These are phyloP conservation scores for Globisporangium splendens DNA, from an alignment of 352 stramenopile species.

Conservation along the genomic window DNA sequence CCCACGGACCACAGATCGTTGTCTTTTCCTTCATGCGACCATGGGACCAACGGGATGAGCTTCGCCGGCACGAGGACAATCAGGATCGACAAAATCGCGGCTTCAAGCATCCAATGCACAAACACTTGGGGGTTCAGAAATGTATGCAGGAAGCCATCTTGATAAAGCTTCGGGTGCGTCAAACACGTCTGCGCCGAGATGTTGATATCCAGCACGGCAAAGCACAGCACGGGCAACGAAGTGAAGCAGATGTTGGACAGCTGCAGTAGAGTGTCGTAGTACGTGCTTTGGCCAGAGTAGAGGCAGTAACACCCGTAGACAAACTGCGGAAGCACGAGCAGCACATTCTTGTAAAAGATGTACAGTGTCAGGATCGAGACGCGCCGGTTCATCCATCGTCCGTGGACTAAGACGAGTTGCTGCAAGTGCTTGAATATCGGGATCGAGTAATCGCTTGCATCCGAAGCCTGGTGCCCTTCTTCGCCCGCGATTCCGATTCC, in stretches of 20 bases:
- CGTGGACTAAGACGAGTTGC: conserved; percentile 84
- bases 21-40: conserved; percentile 45
- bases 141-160: conserved; percentile 40
- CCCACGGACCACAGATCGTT: conserved; percentile 69
- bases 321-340: conserved; percentile 78
- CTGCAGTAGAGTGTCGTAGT: conserved; percentile 75
- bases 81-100: conserved; percentile 38
- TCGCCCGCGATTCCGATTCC: conserved; percentile 59
- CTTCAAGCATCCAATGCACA: conserved; percentile 56
- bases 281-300: conserved; percentile 75
- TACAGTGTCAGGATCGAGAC: conserved; percentile 70
- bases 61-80: conserved; percentile 44
- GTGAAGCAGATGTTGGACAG: conserved; percentile 84
- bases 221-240: conserved; percentile 59
- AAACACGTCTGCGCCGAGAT: conserved; percentile 43
- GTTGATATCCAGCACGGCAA: conserved; percentile 57
- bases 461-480: conserved; percentile 82
- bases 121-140: conserved; percentile 55
- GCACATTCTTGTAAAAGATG: conserved; percentile 88
- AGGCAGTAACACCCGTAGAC: conserved; percentile 69
- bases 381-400: conserved; percentile 68
- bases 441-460: conserved; percentile 89
- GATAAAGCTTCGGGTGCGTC: conserved; percentile 46
- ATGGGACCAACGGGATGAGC: conserved; percentile 38
- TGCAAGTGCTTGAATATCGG: conserved; percentile 84